These are phyloP conservation scores for Falciphora oryzae DNA, from an alignment of 2,329 filamentous ascomycete genomes.

Conservation along the genomic window DNA sequence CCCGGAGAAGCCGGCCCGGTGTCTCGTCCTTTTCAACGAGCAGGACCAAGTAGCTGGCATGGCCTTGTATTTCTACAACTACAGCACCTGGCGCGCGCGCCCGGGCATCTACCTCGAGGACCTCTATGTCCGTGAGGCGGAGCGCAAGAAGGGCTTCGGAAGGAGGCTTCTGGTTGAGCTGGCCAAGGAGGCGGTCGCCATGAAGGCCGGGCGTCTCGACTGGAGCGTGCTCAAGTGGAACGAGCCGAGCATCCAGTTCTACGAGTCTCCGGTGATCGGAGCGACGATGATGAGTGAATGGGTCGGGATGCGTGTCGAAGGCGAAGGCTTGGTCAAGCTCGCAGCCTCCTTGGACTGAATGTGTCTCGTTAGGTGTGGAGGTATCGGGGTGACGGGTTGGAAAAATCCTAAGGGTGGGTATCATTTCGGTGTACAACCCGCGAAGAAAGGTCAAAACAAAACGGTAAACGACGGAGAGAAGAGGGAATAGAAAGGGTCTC, in stretches of 20 bases:
- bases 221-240: slow-evolving; percentile 96
- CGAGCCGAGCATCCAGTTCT: slow-evolving; percentile 82
- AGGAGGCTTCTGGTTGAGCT: slow-evolving; percentile 67
- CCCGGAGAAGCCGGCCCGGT: slow-evolving; percentile 62
- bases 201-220: slow-evolving; percentile 71
- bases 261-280: slow-evolving; percentile 56
- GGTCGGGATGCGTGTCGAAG: slow-evolving; percentile 70
- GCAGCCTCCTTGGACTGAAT: slow-evolving; percentile 37
- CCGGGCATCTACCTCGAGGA: slow-evolving; percentile 93
- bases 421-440: not conserved
- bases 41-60: slow-evolving; percentile 57
- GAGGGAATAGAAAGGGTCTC: not conserved
- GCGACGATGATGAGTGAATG: slow-evolving; percentile 64
- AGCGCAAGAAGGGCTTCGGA: slow-evolving; percentile 74
- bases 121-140: slow-evolving; percentile 69
- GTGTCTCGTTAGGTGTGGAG: not conserved
- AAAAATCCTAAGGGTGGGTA: not conserved
- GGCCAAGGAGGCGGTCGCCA: slow-evolving; percentile 70
- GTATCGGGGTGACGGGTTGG: too few species aligned
- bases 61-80: slow-evolving; percentile 93
- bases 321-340: slow-evolving; percentile 56
- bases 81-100: slow-evolving; percentile 84
- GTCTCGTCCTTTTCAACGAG: slow-evolving; percentile 58
- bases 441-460: not conserved
- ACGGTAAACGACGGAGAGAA: not conserved